Evolutionary conservation across 129 eudicot species (phyloP).

Genomic region (Lonicera japonica): DNA sequence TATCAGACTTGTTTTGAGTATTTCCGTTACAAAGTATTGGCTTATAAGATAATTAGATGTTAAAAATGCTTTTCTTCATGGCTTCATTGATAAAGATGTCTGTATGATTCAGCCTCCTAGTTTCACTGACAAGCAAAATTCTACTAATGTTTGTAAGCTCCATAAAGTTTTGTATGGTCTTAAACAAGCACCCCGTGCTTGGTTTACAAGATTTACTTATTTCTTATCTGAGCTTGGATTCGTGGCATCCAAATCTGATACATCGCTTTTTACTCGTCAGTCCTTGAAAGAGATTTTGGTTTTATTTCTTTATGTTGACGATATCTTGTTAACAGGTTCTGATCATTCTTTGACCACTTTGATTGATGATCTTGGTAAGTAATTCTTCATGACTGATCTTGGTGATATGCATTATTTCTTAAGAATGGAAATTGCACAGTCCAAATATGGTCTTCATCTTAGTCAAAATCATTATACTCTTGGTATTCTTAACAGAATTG

Average conservation of each 20-base stretch:
- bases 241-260: neutral
- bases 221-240: neutral
- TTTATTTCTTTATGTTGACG: too few species aligned
- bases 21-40: neutral
- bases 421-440: neutral
- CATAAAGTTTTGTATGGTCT: too few species aligned
- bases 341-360: neutral
- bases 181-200: too few species aligned
- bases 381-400: neutral
- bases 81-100: neutral
- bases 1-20: too few species aligned
- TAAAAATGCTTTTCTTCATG: too few species aligned
- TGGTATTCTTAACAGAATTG: neutral
- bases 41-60: neutral
- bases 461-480: neutral
- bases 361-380: neutral
- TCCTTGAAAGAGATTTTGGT: neutral
- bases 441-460: neutral
- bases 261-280: neutral
- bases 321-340: neutral
- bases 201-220: too few species aligned
- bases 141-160: neutral
- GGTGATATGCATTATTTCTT: neutral
- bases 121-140: neutral
- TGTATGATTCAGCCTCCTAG: neutral